These are phyloP conservation scores for Apiotrichum sp. DNA, from an alignment of 1,284 basidiomycete species.

Conservation along the genomic window DNA sequence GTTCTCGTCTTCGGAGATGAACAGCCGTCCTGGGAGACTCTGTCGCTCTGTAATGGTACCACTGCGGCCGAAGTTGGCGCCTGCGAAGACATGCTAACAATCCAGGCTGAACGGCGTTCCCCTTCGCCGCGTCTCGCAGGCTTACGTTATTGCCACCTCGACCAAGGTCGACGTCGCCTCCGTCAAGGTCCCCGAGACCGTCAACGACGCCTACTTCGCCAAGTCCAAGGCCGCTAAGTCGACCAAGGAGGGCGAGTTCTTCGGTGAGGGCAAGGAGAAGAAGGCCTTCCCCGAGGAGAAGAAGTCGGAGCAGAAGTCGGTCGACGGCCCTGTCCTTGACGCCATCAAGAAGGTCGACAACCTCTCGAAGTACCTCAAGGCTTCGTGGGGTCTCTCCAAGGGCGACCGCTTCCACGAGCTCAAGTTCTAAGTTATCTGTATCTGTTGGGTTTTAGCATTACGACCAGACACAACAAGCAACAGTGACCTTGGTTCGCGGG, in stretches of 20 bases:
- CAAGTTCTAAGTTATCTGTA: conserved; percentile 41
- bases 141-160: conserved; percentile 97
- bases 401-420: conserved; percentile 55
- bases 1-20: too few relatives aligned
- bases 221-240: conserved; percentile 66
- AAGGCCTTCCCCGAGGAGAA: conserved; percentile 83
- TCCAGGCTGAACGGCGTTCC: conserved; percentile 85
- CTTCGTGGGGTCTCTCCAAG: conserved; percentile 92
- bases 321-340: conserved; percentile 78
- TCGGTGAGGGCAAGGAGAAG: conserved; percentile 84
- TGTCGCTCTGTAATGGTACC: too few relatives aligned
- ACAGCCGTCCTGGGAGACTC: too few relatives aligned
- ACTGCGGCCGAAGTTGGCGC: too few relatives aligned
- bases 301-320: conserved; percentile 80
- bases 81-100: too few relatives aligned
- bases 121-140: conserved; percentile 95
- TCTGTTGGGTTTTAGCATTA: conserved; percentile 4
- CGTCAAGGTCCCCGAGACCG: conserved; percentile 69
- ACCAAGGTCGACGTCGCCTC: conserved; percentile 83
- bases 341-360: conserved; percentile 89
- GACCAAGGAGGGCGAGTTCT: conserved; percentile 93
- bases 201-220: conserved; percentile 93
- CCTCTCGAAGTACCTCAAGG: conserved; percentile 88
- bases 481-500: conserved; percentile 5
- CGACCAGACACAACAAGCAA: conserved; percentile 1